Conservation (phyloP, 2,329 filamentous ascomycete species). For the Diaporthe sp. region DNA sequence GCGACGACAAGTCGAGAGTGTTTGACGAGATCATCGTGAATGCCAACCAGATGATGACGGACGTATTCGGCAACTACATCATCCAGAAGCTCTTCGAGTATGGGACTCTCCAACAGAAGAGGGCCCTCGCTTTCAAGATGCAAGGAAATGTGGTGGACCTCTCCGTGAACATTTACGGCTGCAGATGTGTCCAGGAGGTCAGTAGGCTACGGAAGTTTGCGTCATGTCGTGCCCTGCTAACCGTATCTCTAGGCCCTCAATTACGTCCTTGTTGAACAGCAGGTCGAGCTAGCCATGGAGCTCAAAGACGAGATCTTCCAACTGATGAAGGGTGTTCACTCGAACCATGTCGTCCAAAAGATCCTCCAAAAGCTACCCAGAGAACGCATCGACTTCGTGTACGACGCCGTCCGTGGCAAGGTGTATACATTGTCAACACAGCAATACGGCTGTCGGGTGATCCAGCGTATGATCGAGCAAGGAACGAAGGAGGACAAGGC, state of each 20-base stretch:
- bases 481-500: slow-evolving; percentile 80
- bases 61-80: slow-evolving; percentile 98
- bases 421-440: slow-evolving; percentile 83
- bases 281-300: slow-evolving; percentile 86
- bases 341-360: slow-evolving; percentile 97
- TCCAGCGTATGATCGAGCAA: slow-evolving; percentile 91
- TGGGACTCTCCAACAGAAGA: slow-evolving; percentile 94
- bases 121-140: slow-evolving; percentile 87
- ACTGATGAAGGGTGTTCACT: slow-evolving; percentile 89
- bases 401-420: slow-evolving; percentile 82
- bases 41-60: slow-evolving; percentile 89
- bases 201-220: slow-evolving; percentile 42
- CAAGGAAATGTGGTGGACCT: slow-evolving; percentile 84
- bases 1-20: slow-evolving; percentile 92
- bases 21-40: slow-evolving; percentile 91
- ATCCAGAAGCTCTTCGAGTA: slow-evolving; percentile 98
- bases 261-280: slow-evolving; percentile 91
- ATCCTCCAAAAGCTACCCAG: slow-evolving; percentile 86
- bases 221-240: slow-evolving; percentile 29
- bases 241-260: slow-evolving; percentile 78
- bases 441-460: slow-evolving; percentile 90
- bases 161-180: slow-evolving; percentile 92
- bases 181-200: slow-evolving; percentile 95
- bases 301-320: slow-evolving; percentile 81
- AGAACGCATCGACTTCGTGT: slow-evolving; percentile 86